Conservation (phyloP, 2,329 filamentous ascomycete species). For the Nakataea oryzae region DNA sequence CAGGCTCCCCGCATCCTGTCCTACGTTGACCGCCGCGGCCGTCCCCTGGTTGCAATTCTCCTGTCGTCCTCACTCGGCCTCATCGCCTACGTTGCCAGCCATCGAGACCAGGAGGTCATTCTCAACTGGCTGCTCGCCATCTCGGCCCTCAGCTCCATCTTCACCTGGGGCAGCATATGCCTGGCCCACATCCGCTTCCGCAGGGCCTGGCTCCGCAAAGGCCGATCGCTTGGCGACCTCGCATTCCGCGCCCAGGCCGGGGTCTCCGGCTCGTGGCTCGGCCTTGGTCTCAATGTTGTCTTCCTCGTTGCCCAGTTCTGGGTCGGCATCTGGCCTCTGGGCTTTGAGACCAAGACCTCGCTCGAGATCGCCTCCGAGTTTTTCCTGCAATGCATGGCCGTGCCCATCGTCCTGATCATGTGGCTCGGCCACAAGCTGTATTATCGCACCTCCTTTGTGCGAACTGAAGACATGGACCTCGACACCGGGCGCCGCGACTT, state of each 20-base stretch:
- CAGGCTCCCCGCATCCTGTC: slow-evolving; percentile 69
- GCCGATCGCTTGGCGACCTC: slow-evolving; percentile 63
- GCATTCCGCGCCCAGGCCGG: slow-evolving; percentile 76
- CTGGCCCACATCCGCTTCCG: slow-evolving; percentile 91
- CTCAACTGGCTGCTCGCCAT: slow-evolving; percentile 75
- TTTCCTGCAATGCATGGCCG: slow-evolving; percentile 63
- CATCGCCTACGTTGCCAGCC: slow-evolving; percentile 66
- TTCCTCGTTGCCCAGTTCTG: slow-evolving; percentile 81
- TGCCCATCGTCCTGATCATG: slow-evolving; percentile 56
- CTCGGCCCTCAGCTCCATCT: slow-evolving; percentile 62
- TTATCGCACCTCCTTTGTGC: slow-evolving; percentile 58
- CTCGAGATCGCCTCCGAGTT: slow-evolving; percentile 49
- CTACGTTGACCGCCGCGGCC: slow-evolving; percentile 75
- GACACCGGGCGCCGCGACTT: slow-evolving; percentile 78
- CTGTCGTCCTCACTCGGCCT: slow-evolving; percentile 60
- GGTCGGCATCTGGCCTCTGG: slow-evolving; percentile 70
- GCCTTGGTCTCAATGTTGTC: slow-evolving; percentile 63
- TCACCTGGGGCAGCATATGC: slow-evolving; percentile 79
- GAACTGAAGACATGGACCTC: slow-evolving; percentile 69
- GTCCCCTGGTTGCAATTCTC: slow-evolving; percentile 64
- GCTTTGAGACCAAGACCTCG: slow-evolving; percentile 32
- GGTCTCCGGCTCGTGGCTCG: slow-evolving; percentile 68
- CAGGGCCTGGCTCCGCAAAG: slow-evolving; percentile 59
- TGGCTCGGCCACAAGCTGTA: slow-evolving; percentile 69
- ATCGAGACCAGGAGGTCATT: slow-evolving; percentile 45